Percentiles rank a stretch among this genome's conserved stretches.
Evolutionary conservation across 179 eudicot genomes (phyloP).

Genomic region (Beta corolliflora): DNA sequence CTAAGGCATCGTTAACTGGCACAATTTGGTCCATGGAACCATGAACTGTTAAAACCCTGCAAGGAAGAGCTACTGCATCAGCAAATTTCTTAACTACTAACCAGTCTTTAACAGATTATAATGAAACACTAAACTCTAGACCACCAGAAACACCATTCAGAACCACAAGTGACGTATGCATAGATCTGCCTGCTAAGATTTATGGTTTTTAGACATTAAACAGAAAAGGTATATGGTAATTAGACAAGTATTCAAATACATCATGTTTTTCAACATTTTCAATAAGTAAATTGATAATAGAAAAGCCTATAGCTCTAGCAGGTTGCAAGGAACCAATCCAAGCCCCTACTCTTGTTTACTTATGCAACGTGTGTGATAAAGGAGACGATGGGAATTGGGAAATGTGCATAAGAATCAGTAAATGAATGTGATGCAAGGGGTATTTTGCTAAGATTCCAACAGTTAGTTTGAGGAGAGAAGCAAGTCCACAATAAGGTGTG

Average conservation of each 20-base stretch:
- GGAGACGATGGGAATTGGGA: too few species aligned
- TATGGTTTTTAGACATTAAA: background rate
- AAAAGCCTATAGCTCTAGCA: background rate
- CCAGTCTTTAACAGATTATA: background rate
- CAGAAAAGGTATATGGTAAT: background rate
- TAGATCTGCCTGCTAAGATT: too few species aligned
- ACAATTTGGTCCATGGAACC: slow-evolving; percentile 72
- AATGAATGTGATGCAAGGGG: too few species aligned
- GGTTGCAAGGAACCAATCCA: background rate
- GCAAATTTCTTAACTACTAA: background rate
- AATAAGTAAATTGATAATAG: background rate
- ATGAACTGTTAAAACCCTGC: slow-evolving; percentile 77
- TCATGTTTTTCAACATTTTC: too few species aligned
- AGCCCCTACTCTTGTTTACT: too few species aligned
- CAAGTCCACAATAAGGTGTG: too few species aligned
- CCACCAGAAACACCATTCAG: background rate
- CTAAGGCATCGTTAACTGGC: slow-evolving; percentile 57
- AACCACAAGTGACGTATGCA: background rate
- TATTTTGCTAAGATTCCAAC: too few species aligned
- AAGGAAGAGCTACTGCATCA: slow-evolving; percentile 17
- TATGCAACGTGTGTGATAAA: too few species aligned
- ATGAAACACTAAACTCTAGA: background rate
- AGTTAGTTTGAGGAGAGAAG: too few species aligned
- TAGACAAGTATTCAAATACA: background rate
- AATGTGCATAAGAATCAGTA: too few species aligned